These are phyloP conservation scores for Ophiostoma ulmi DNA, from an alignment of 2,329 filamentous ascomycete species.

Conservation along the genomic window DNA sequence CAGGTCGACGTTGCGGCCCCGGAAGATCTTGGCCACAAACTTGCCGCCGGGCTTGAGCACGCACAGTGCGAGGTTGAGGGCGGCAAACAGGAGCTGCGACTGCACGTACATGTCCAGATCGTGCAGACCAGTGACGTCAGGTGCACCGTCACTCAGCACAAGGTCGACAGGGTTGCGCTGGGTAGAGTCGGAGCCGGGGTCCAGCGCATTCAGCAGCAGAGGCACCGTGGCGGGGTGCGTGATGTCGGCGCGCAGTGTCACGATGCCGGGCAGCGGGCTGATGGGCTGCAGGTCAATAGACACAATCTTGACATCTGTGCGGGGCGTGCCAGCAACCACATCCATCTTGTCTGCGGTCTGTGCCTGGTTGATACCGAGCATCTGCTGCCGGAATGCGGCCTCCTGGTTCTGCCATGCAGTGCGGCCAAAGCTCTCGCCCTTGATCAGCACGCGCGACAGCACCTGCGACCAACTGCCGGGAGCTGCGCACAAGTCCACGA, in stretches of 20 bases:
- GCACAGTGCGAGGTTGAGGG: conserved; percentile 86
- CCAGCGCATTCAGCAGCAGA: conserved; percentile 76
- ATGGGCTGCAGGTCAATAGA: conserved; percentile 95
- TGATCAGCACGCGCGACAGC: conserved; percentile 85
- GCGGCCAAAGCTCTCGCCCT: conserved; percentile 83
- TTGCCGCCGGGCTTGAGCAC: conserved; percentile 82
- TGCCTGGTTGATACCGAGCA: conserved; percentile 41
- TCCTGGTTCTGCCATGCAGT: conserved; percentile 83
- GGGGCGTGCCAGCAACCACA: conserved; percentile 33
- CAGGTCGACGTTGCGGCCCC: conserved; percentile 89
- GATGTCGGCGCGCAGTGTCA: conserved; percentile 88
- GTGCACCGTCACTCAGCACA: conserved; percentile 90
- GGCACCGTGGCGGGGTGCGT: conserved; percentile 95
- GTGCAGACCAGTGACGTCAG: conserved; percentile 93
- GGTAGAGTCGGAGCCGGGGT: conserved; percentile 45
- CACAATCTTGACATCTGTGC: conserved; percentile 83
- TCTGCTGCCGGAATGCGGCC: conserved; percentile 57
- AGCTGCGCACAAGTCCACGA: conserved; percentile 92
- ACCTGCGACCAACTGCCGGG: conserved; percentile 98
- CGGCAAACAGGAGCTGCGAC: conserved; percentile 88
- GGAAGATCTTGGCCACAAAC: conserved; percentile 97
- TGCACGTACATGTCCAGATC: conserved; percentile 98
- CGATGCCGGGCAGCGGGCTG: conserved; percentile 86
- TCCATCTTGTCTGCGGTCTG: neutral
- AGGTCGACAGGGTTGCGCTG: conserved; percentile 79